These are phyloP conservation scores for Eimeria tenella DNA, from an alignment of 169 alveolate species.

Conservation along the genomic window DNA sequence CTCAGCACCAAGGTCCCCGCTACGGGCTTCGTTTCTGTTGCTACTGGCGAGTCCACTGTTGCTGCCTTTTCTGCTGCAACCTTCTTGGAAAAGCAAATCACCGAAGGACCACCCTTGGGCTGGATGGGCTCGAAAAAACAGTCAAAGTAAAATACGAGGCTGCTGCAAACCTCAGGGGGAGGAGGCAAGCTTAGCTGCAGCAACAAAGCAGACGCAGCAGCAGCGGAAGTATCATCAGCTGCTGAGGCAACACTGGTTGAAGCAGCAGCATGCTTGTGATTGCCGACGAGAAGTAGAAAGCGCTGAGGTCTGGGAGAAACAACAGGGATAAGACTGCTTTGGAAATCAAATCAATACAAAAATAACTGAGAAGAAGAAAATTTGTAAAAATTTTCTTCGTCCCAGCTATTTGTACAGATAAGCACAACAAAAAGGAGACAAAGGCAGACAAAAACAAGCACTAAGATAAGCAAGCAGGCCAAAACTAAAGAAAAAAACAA, in stretches of 20 bases:
- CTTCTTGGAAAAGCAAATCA: background rate
- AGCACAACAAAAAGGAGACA: background rate
- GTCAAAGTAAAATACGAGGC: conserved; percentile 54
- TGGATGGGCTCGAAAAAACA: conserved; percentile 43
- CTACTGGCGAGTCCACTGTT: background rate
- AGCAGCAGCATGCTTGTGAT: background rate
- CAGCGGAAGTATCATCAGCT: background rate
- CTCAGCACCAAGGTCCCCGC: conserved; percentile 44
- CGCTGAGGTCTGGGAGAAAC: background rate
- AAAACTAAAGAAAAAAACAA: no score
- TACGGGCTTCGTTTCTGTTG: conserved; percentile 1
- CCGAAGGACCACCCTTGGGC: background rate
- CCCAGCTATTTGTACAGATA: background rate
- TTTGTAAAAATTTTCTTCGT: no score
- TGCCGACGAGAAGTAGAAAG: background rate
- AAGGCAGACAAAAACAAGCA: background rate
- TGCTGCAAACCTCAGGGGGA: background rate
- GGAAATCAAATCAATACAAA: no score
- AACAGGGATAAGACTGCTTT: background rate
- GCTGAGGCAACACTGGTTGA: background rate
- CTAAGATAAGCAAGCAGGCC: background rate
- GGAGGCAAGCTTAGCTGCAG: conserved; percentile 14
- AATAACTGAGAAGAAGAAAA: no score
- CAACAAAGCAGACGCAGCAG: background rate
- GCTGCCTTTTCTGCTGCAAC: background rate